These are phyloP conservation scores for Pythium phragmiticola DNA, from an alignment of 352 stramenopile genomes.

Conservation along the genomic window DNA sequence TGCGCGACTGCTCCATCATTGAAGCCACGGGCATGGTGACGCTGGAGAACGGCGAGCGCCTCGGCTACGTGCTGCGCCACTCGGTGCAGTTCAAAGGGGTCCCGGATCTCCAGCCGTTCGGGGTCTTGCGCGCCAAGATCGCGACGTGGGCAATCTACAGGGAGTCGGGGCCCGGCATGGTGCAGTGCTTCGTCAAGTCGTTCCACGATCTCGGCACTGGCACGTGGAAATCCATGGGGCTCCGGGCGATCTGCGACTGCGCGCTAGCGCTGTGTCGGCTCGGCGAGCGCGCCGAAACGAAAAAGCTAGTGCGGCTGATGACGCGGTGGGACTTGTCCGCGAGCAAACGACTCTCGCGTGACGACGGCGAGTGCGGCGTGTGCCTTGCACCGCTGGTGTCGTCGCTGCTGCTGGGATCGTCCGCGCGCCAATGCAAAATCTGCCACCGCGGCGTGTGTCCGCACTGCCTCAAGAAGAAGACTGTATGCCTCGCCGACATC, in stretches of 20 bases:
- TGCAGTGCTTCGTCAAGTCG: constrained; percentile 27
- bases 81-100: constrained; percentile 15
- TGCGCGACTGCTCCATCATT: constrained; percentile 18
- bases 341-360: neutral
- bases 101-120: constrained; percentile 13
- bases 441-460: constrained; percentile 11
- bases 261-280: constrained; percentile 12
- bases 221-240: constrained; percentile 7
- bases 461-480: constrained; percentile 21
- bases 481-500: constrained; percentile 7
- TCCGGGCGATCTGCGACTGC: constrained; percentile 13
- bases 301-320: constrained; percentile 8
- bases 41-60: constrained; percentile 10
- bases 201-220: constrained; percentile 22
- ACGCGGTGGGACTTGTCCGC: neutral
- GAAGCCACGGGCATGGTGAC: constrained; percentile 12
- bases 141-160: constrained; percentile 22
- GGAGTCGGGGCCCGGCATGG: constrained; percentile 18
- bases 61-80: constrained; percentile 24
- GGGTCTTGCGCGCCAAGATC: constrained; percentile 15
- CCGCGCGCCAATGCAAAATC: constrained; percentile 11
- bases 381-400: constrained; percentile 7
- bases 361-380: constrained; percentile 18
- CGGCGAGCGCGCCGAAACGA: constrained; percentile 11
- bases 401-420: constrained; percentile 8